phyloP scores from a whole-genome alignment of 441 rosid genomes.

The Iberis amara region DNA sequence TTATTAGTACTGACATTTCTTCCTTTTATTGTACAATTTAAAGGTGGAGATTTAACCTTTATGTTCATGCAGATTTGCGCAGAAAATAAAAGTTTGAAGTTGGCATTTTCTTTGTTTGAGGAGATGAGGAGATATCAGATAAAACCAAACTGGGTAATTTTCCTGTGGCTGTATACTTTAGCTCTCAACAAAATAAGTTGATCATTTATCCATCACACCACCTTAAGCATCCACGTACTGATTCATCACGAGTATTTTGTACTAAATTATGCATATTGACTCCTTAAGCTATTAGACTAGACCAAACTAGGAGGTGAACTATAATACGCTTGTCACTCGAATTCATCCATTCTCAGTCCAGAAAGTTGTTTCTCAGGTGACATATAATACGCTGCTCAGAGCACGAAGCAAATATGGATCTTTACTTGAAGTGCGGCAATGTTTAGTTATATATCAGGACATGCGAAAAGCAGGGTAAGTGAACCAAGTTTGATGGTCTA shows the following conservation, averaged over 20 bases:
- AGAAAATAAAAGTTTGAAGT: slow-evolving; percentile 46
- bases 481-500: neutral
- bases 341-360: slow-evolving; percentile 22
- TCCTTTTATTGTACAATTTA: slow-evolving; percentile 19
- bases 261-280: slow-evolving; percentile 9
- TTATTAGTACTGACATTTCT: slow-evolving; percentile 10
- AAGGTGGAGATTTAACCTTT: slow-evolving; percentile 24
- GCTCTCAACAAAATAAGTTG: slow-evolving; percentile 4
- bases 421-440: slow-evolving; percentile 76
- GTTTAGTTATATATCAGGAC: slow-evolving; percentile 79
- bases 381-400: slow-evolving; percentile 76
- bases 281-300: slow-evolving; percentile 10
- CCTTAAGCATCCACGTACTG: slow-evolving; percentile 8
- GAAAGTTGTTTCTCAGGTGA: slow-evolving; percentile 53
- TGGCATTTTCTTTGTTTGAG: slow-evolving; percentile 68
- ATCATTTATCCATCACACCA: slow-evolving; percentile 5
- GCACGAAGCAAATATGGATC: slow-evolving; percentile 82
- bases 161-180: slow-evolving; percentile 2
- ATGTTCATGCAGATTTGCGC: slow-evolving; percentile 59
- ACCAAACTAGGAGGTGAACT: too few species aligned
- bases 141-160: slow-evolving; percentile 71
- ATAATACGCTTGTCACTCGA: too few species aligned
- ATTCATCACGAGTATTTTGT: neutral
- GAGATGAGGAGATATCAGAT: slow-evolving; percentile 76
- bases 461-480: slow-evolving; percentile 91